Evolutionary conservation across 805 yeast species (phyloP), one percentile per base, ranked within the genome.

Genomic region (Zygoascus flipseniorum): DNA sequence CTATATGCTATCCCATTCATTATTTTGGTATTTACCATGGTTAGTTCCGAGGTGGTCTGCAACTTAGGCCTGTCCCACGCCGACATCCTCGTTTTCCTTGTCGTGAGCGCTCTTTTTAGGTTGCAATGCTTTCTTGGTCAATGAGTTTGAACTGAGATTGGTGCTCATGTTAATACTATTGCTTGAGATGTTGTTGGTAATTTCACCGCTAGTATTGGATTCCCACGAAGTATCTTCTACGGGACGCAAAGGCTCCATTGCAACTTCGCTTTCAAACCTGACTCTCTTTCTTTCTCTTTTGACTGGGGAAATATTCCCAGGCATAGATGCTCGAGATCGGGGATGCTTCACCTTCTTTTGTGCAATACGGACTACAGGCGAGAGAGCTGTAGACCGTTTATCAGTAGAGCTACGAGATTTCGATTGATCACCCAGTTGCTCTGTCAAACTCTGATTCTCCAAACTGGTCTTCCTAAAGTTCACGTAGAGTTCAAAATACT

Each of bases 401-500:
- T 11, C 20, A 26, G 26, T 8, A n/a, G 26, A 4, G 23, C 32
- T 26, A 10, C 8, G 39, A 10, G 16, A 4, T 13, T 8, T 35
- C 9, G 44, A 14, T n/a, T 14, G 23, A 18, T 16, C 26, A 19
- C 13, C 9, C 13, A 18, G 5, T 18, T 42, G 44, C 39, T 35
- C 16, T n/a, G 4, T 35, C 16, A 35, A n/a, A 20, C 32, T 5
- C 14, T 41, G 54, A 9, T 39, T 49, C 31, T 53, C 58, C 11
- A 50, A 11, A n/a, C 43, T 14, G 23, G 44, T 18, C 43, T 47
- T 48, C n/a, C 48, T 43, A 48, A 52, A 16, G 16, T 59, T 54
- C 8, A 54, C 53, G 16, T 52, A 54, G 8, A 51, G 47, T 8
- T 56, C 43, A 44, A 60, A 60, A n/a, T 35, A 19, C 18, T 46